Evolutionary conservation across 1,284 basidiomycete genomes (phyloP).

Genomic region (Papiliotrema fonsecae): DNA sequence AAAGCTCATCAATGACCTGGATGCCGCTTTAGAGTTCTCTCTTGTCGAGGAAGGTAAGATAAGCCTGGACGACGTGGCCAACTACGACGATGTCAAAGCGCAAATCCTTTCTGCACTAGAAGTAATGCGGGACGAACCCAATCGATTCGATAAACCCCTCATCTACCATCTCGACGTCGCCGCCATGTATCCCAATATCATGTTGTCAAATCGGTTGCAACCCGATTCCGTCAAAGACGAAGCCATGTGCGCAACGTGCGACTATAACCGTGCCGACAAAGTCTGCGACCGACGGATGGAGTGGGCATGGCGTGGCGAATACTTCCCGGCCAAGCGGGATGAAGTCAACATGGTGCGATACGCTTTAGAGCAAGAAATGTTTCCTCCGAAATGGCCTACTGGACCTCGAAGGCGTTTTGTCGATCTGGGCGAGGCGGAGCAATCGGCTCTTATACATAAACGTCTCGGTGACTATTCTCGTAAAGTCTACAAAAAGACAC

Average conservation of each 20-base stretch:
- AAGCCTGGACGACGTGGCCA: constrained; percentile 77
- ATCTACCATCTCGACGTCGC: constrained; percentile 99
- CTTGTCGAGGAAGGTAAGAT: constrained; percentile 83
- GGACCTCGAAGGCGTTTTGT: constrained; percentile 73
- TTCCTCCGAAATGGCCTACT: constrained; percentile 74
- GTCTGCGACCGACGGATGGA: constrained; percentile 88
- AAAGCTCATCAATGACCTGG: constrained; percentile 90
- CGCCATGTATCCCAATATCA: constrained; percentile 99
- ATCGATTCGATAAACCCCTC: constrained; percentile 82
- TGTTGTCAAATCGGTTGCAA: constrained; percentile 98
- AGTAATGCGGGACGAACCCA: constrained; percentile 84
- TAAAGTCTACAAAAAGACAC: constrained; percentile 99
- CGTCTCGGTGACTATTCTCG: constrained; percentile 96
- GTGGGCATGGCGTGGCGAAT: constrained; percentile 99
- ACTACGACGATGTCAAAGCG: constrained; percentile 88
- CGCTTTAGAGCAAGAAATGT: constrained; percentile 88
- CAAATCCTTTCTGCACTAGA: constrained; percentile 77
- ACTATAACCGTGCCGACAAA: constrained; percentile 96
- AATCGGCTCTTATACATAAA: constrained; percentile 89
- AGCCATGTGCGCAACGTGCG: constrained; percentile 94
- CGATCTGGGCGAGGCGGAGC: constrained; percentile 81
- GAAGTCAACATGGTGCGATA: constrained; percentile 99
- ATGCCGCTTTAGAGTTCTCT: constrained; percentile 83
- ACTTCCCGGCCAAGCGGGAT: constrained; percentile 94
- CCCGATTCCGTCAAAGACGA: constrained; percentile 98